Base-by-base conservation (phyloP, 192 early-diverging fungal genomes). In the Podila epicladia region DNA sequence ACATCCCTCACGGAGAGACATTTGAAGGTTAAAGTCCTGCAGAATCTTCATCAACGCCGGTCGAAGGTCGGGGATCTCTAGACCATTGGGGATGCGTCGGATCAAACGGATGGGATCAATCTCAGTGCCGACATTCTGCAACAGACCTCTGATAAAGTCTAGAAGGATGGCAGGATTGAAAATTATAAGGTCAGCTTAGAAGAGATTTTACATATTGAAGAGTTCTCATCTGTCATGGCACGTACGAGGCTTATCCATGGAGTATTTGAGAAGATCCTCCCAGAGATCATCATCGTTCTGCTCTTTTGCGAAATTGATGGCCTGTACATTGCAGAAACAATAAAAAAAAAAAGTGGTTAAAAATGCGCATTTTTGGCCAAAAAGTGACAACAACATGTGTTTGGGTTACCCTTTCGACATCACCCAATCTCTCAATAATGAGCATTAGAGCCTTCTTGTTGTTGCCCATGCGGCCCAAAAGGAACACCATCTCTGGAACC, bases 241-340 rank as follows among this genome's bases (percentile, higher is more conserved):
- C 88, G 71, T 86, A 95, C 95, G 72, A 48, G 98, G 98, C 74
- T 99, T 98, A 76, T 98, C 96, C 88, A 94, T 93, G 1, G 96
- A 93, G 83, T 97, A 99, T 64, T 83, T 93, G 12, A 98, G 84
- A 35, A 99, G 76, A 82, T 99, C 98, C 82, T 95, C 93, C 98
- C 98, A 99, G 59, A 99, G 85, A 24, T 92, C 93, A 24, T 93
- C 92, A 84, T 99, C 97, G 70, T 95, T 96, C 83, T 98, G 97
- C 63, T 99, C 97, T 83, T 96, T 96, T 5, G 96, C 95, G 90
- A 99, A 99, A 69, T 97, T 96, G 73, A 99, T 99, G 0, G 98
- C 98, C 85, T 93, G 74, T 26, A 24, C 20, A n/a, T 6, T 53
- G 11, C 24, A 55, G 53, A 55, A 55, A 6, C 29, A 20, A 60